Conservation (phyloP, 2,329 filamentous ascomycete species). For the Ceratocystis harringtonii region DNA sequence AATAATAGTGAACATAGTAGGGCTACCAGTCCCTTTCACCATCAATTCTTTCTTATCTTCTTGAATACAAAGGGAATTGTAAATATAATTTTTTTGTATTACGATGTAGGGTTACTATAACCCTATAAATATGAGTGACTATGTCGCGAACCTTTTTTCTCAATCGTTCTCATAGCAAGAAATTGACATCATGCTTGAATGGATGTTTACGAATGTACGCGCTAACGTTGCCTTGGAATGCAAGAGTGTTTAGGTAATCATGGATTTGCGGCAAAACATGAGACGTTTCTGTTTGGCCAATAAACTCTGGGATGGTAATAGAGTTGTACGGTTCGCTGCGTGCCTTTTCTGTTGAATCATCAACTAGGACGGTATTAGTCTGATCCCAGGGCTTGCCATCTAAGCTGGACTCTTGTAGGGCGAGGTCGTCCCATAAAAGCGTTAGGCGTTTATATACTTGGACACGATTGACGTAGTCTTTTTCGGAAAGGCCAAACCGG, state of each 20-base stretch:
- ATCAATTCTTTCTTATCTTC: neutral
- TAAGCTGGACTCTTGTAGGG: conserved; percentile 30
- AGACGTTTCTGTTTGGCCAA: conserved; percentile 29
- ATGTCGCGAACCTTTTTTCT: neutral
- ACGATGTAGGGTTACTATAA: no score
- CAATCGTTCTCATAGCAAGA: neutral
- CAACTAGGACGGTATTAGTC: conserved; percentile 75
- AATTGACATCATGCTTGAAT: conserved; percentile 29
- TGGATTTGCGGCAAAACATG: conserved; percentile 43
- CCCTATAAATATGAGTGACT: neutral
- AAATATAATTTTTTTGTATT: no score
- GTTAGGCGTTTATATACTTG: conserved; percentile 83
- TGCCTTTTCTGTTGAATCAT: conserved; percentile 72
- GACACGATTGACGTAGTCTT: conserved; percentile 54
- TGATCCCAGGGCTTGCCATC: conserved; percentile 50
- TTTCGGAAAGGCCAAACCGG: conserved; percentile 47
- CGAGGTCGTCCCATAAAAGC: conserved; percentile 48
- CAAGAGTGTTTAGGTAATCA: conserved; percentile 43
- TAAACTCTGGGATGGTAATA: conserved; percentile 66
- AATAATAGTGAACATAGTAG: conserved; percentile 7
- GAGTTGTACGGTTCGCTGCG: conserved; percentile 71
- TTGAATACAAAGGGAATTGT: neutral
- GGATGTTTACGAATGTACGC: conserved; percentile 39
- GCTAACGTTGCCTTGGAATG: conserved; percentile 45
- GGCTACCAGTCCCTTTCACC: conserved; percentile 12